Conservation (phyloP, 257 asterid species). For the Solanum boliviense region DNA sequence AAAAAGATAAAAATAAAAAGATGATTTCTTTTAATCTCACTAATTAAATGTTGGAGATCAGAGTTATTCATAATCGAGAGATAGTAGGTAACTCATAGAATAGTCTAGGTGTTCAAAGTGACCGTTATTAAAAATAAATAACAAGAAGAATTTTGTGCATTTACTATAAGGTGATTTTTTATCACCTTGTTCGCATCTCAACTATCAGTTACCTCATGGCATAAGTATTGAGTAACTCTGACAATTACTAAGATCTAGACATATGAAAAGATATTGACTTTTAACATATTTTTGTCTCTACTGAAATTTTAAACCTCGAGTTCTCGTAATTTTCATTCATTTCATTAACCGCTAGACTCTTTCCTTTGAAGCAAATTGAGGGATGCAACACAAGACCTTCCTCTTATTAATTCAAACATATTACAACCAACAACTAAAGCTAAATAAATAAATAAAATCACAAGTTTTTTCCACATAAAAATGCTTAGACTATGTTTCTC, state of each 20-base stretch:
- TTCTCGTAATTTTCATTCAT: neutral
- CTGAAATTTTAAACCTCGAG: accelerated
- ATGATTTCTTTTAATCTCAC: neutral
- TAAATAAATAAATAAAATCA: neutral
- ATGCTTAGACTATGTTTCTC: neutral
- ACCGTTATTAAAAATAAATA: neutral
- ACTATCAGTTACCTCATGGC: neutral
- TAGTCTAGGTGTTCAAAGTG: neutral
- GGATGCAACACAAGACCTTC: neutral
- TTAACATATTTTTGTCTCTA: neutral
- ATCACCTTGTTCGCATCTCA: too few species aligned
- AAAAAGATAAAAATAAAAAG: neutral
- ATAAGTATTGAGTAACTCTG: neutral
- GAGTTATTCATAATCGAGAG: neutral
- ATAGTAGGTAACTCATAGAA: accelerated
- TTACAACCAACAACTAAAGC: neutral
- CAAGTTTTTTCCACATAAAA: neutral
- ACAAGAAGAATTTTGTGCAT: neutral
- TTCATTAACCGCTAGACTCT: neutral
- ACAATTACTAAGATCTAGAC: neutral
- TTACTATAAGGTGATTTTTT: neutral
- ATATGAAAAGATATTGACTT: neutral
- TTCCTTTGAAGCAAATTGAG: neutral
- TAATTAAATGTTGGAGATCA: neutral
- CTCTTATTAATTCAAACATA: neutral